Conservation (phyloP, 2,329 filamentous ascomycete genomes). For the Ophiocordyceps polyrhachis-furcata region DNA sequence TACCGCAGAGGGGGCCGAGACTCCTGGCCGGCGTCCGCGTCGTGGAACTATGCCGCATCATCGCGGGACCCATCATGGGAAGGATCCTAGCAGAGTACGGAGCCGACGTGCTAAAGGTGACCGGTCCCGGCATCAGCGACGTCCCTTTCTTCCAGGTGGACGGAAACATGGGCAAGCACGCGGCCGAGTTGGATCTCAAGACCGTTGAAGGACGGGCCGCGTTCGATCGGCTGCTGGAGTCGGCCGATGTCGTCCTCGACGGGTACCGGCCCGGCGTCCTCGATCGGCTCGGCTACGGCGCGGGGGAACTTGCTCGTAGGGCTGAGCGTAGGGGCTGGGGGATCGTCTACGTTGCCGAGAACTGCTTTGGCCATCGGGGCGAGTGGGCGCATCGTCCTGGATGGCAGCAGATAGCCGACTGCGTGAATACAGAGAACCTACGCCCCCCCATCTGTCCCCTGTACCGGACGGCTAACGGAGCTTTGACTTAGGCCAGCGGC, state of each 20-base stretch:
- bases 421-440: constrained; percentile 15
- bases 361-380: constrained; percentile 45
- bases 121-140: constrained; percentile 46
- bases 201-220: constrained; percentile 26
- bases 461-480: background rate
- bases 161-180: constrained; percentile 53
- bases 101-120: constrained; percentile 55
- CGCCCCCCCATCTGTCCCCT: background rate
- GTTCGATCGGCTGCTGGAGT: constrained; percentile 40
- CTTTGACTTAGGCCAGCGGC: constrained; percentile 25
- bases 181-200: constrained; percentile 44
- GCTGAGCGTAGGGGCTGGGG: constrained; percentile 38
- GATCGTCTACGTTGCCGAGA: constrained; percentile 49
- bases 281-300: constrained; percentile 43
- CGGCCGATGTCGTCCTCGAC: constrained; percentile 46
- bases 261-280: constrained; percentile 51
- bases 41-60: constrained; percentile 56
- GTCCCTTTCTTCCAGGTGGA: constrained; percentile 57
- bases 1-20: background rate
- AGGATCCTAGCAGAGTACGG: constrained; percentile 58
- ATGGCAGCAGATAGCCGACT: constrained; percentile 58
- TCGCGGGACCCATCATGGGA: constrained; percentile 56
- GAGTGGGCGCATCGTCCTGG: constrained; percentile 46
- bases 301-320: constrained; percentile 31
- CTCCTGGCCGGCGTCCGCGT: constrained; percentile 46